Evolutionary conservation across 192 early-diverging fungal species (phyloP), one percentile per base, ranked within the genome.

Genomic region (Linnemannia schmuckeri): DNA sequence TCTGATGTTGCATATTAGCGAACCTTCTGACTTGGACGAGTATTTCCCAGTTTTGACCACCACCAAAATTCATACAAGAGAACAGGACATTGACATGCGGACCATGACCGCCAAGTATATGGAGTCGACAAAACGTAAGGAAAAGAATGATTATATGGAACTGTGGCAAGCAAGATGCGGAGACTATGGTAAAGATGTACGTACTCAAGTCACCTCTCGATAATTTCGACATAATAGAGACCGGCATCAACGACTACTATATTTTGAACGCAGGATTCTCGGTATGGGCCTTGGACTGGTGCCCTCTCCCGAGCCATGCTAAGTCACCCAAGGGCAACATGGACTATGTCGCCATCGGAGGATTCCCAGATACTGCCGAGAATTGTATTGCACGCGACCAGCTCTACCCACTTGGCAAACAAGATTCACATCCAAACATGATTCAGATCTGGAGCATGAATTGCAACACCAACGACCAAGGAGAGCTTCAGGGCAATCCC

Each of bases 311-410:
- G 15, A 71, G 78, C 35, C 61, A 81, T 30, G 37, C 42, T 13
- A 27, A 72, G 4, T 42, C 37, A 12, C 17, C 35, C 4, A 33
- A 49, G 3, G 47, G 37, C 0, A 76, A 78, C 71, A 75, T 54
- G n/a, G 69, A 68, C 63, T 87, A 81, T 52, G 18, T 87, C 18
- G 85, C 85, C 22, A 69, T 87, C 4, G 85, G 79, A 42, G 85
- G 85, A 6, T 73, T 87, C n/a, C 85, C 85, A 18, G 85, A 87
- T 17, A 87, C 85, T 7, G 85, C 79, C 15, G 85, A 87, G n/a
- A 87, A 75, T 47, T 81, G 85, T 49, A 76, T 76, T 22, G 24
- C 38, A 6, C 85, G 78, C 9, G 85, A 87, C 71, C 85, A 87
- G 46, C 52, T 81, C 22, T 87, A 87, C 46, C 79, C 79, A 18